Base-by-base conservation (phyloP, 257 asterid genomes). In the Cruciata laevipes region DNA sequence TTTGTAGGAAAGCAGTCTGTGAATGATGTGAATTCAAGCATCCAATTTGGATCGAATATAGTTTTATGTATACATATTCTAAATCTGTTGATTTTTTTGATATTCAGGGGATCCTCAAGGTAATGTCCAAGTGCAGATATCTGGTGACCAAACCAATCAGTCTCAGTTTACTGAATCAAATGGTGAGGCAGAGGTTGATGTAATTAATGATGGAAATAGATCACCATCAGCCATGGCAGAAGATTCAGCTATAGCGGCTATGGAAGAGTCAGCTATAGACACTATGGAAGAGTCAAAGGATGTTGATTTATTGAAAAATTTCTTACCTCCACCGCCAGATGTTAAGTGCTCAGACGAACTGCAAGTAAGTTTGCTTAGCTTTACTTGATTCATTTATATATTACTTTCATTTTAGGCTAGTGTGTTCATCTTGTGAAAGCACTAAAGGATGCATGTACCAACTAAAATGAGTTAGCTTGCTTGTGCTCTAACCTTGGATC, bases 301-400 rank as follows among this genome's bases (percentile, higher is more conserved):
- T 68, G 68, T 74, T 72, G 89, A 84, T 69, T 76, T 80, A 49
- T 73, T 94, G 78, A 85, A 79, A 61, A 80, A 75, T 67, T 94
- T 94, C 82, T 90, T 94, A 57, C 86, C 95, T 16, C 91, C 91
- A 24, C 96, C 89, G 35, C 91, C 96, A 3, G 81, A 69, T 76
- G 83, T 71, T 24, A 85, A 81, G 76, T 90, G 98, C 83, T 87
- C 96, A 6, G 92, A 81, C 38, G 96, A 84, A 76, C 84, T 90
- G 72, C 99, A 94, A 86, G 98, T 90, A 81, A 77, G 95, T 75
- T 53, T 70, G 13, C 58, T 61, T 40, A 33, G 38, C 68, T n/a
- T 63, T 27, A 52, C 59, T 33, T 56, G 63, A 63, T 14, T 47
- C 38, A 53, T 4, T 38, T 49, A 18, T 38, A 25, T 4, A 57